Percentiles rank a stretch among this genome's conserved stretches.
These are phyloP conservation scores for Pseudogymnoascus sp. DNA, from an alignment of 2,329 filamentous ascomycete species.

Conservation along the genomic window DNA sequence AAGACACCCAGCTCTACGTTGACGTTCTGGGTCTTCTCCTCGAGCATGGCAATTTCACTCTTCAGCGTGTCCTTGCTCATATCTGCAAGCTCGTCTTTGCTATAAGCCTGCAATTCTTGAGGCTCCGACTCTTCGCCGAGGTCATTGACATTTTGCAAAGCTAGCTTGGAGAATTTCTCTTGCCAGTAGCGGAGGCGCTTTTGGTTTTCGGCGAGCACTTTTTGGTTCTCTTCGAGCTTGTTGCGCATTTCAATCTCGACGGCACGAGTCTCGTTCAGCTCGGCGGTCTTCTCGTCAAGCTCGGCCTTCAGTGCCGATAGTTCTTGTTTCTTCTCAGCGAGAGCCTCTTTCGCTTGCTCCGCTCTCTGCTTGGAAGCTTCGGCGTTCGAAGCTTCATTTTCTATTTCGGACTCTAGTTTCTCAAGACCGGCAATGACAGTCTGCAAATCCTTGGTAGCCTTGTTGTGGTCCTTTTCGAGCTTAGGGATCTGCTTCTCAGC, in stretches of 20 bases:
- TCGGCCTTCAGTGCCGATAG: slow-evolving; percentile 72
- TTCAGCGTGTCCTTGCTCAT: slow-evolving; percentile 60
- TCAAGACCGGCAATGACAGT: slow-evolving; percentile 65
- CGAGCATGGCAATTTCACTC: slow-evolving; percentile 55
- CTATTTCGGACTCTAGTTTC: slow-evolving; percentile 68
- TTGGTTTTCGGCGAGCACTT: slow-evolving; percentile 77
- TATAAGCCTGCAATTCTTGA: slow-evolving; percentile 68
- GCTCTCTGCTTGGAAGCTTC: slow-evolving; percentile 64
- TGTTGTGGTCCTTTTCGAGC: slow-evolving; percentile 72
- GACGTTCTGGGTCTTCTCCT: slow-evolving; percentile 73
- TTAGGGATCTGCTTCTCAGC: slow-evolving; percentile 88
- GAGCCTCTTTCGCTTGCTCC: slow-evolving; percentile 71
- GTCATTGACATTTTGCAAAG: slow-evolving; percentile 71
- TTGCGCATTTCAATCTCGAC: slow-evolving; percentile 97
- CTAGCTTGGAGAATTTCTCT: slow-evolving; percentile 78
- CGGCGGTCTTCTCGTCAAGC: slow-evolving; percentile 74
- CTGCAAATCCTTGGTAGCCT: slow-evolving; percentile 72
- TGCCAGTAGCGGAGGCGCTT: slow-evolving; percentile 79
- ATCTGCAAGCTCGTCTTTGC: slow-evolving; percentile 57
- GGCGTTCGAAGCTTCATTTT: slow-evolving; percentile 66
- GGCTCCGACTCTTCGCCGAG: slow-evolving; percentile 47
- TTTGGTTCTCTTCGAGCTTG: slow-evolving; percentile 93
- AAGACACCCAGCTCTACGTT: slow-evolving; percentile 85
- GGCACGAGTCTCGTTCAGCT: slow-evolving; percentile 81
- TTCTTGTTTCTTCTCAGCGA: slow-evolving; percentile 72